These are phyloP conservation scores for Penicillium psychrofluorescens DNA, from an alignment of 495 filamentous ascomycete genomes.

Conservation along the genomic window DNA sequence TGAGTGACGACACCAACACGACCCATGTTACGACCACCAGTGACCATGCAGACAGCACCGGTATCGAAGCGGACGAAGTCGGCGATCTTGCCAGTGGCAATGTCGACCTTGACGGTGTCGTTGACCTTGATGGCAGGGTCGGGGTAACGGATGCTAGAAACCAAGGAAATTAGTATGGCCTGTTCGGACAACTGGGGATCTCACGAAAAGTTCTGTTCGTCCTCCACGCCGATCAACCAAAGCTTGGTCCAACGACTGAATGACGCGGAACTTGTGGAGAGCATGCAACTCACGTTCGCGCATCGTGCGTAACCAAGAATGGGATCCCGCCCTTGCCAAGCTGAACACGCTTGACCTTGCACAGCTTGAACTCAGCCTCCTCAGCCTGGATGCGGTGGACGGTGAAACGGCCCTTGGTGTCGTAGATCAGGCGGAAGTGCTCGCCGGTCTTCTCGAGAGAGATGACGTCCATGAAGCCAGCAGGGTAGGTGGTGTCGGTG, in stretches of 20 bases:
- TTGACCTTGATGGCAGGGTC: conserved; percentile 98
- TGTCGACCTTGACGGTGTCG: conserved; percentile 98
- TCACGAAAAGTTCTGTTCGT: conserved; percentile 33
- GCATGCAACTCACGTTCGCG: conserved; percentile 89
- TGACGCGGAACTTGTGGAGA: conserved; percentile 69
- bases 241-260: conserved; percentile 99
- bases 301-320: conserved; percentile 99
- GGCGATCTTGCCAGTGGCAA: conserved; percentile 89
- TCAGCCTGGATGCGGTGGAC: conserved; percentile 97
- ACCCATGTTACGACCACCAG: conserved; percentile 99
- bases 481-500: conserved; percentile 94
- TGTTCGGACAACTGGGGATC: conserved; percentile 15
- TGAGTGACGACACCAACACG: conserved; percentile 99
- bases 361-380: conserved; percentile 98
- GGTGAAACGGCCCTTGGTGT: conserved; percentile 99
- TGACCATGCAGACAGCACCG: conserved; percentile 94
- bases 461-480: conserved; percentile 99
- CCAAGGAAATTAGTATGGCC: conserved; percentile 29
- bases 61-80: conserved; percentile 98
- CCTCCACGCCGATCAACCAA: conserved; percentile 64
- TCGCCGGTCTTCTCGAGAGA: conserved; percentile 98
- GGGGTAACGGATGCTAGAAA: conserved; percentile 89
- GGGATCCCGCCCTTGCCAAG: conserved; percentile 98
- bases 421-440: conserved; percentile 99
- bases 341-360: conserved; percentile 99